phyloP scores from a whole-genome alignment of 2,329 filamentous ascomycete species.

The Venturia nashicola region DNA sequence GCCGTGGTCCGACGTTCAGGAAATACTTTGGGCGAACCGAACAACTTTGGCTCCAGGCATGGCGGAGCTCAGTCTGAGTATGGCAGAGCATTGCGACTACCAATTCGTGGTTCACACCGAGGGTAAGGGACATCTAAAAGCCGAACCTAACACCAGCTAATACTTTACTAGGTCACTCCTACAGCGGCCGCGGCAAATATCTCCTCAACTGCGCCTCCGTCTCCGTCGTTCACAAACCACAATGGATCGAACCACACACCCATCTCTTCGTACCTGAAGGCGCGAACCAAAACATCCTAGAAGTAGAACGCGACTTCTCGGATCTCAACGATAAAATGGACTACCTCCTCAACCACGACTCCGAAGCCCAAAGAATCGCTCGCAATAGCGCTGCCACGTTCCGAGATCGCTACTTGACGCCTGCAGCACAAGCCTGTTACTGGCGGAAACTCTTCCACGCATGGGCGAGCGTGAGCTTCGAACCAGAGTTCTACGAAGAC shows the following conservation, averaged over 20 bases:
- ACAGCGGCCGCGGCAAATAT: slow-evolving; percentile 22
- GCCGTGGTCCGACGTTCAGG: slow-evolving; percentile 34
- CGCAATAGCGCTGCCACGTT: slow-evolving; percentile 36
- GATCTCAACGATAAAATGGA: slow-evolving; percentile 26
- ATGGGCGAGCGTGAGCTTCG: slow-evolving; percentile 24
- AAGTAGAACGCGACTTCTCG: slow-evolving; percentile 33
- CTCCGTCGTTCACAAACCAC: slow-evolving; percentile 34
- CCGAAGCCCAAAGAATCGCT: slow-evolving; percentile 37
- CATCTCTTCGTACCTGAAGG: slow-evolving; percentile 32
- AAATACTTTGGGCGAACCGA: slow-evolving; percentile 13
- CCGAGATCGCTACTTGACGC: slow-evolving; percentile 41
- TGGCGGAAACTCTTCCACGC: slow-evolving; percentile 36
- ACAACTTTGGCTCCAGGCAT: slow-evolving; percentile 3
- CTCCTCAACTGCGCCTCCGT: slow-evolving; percentile 29
- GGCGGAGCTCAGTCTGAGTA: slow-evolving; percentile 11
- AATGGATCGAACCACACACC: slow-evolving; percentile 38
- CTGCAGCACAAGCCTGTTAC: slow-evolving; percentile 43
- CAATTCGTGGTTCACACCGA: slow-evolving; percentile 15
- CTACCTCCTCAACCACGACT: slow-evolving; percentile 30
- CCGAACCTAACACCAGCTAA: background rate
- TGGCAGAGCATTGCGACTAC: slow-evolving; percentile 16
- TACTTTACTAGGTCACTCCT: slow-evolving; percentile 15
- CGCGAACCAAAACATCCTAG: slow-evolving; percentile 36
- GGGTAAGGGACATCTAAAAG: slow-evolving; percentile 8
- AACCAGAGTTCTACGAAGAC: slow-evolving; percentile 12